Evolutionary conservation across 306 rosid genomes (phyloP).

Genomic region (Cucurbita argyrosperma): DNA sequence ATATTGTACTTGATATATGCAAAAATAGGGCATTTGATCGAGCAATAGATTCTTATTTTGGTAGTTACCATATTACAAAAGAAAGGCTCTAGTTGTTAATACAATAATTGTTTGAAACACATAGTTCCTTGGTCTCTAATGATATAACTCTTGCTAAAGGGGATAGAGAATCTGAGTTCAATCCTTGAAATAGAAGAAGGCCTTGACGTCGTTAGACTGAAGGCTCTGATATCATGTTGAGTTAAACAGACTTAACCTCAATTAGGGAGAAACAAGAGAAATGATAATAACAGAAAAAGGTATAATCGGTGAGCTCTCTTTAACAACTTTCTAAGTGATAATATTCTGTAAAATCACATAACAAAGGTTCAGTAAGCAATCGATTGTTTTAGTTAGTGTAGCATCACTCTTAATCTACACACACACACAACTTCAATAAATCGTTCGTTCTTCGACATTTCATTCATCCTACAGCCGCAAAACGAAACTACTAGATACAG

Average conservation of each 20-base stretch:
- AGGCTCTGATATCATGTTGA: no score
- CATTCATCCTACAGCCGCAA: neutral
- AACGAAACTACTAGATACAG: neutral
- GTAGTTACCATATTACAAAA: neutral
- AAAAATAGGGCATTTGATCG: neutral
- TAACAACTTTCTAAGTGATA: neutral
- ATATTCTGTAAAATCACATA: neutral
- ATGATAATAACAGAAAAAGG: no score
- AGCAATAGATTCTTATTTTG: neutral
- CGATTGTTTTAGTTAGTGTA: neutral
- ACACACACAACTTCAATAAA: neutral
- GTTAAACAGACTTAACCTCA: no score
- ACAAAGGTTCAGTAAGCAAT: neutral
- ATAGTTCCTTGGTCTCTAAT: neutral
- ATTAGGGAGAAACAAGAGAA: no score
- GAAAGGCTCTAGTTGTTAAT: neutral
- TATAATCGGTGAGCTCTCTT: no score
- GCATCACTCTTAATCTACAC: neutral
- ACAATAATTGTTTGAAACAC: neutral
- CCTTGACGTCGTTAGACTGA: no score
- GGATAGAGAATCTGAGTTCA: neutral
- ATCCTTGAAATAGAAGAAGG: neutral
- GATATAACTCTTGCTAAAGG: neutral
- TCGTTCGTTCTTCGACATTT: neutral
- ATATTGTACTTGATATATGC: neutral